phyloP scores from a whole-genome alignment of 345 rosid genomes.

The Raphanus raphanistrum region DNA sequence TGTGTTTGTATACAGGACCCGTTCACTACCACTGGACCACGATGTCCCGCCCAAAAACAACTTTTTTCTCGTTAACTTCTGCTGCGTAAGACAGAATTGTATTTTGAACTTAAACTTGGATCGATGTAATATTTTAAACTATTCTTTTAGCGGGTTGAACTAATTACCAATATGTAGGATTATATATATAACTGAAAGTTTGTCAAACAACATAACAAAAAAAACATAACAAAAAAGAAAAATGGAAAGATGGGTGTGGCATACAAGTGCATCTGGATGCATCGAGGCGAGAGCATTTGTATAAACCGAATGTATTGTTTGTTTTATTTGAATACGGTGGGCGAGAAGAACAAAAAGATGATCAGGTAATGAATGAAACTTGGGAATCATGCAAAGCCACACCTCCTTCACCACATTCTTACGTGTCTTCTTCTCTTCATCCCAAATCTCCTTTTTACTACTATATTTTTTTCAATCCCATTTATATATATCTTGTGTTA shows the following conservation, averaged over 20 bases:
- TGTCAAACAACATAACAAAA: not conserved
- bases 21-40: no score
- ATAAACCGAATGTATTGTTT: conserved; percentile 2
- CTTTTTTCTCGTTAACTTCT: no score
- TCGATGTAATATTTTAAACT: not conserved
- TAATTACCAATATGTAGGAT: not conserved
- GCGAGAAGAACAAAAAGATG: conserved; percentile 18
- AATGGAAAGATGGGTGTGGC: not conserved
- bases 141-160: not conserved
- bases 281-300: not conserved
- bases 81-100: no score
- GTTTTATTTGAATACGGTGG: conserved; percentile 22
- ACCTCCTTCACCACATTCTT: conserved; percentile 28
- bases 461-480: not conserved
- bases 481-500: not conserved
- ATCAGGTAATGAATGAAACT: conserved; percentile 30
- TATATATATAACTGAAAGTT: not conserved
- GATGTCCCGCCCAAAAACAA: no score
- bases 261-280: not conserved
- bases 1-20: no score
- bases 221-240: not conserved
- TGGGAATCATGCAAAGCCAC: conserved; percentile 43
- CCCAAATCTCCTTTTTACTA: conserved; percentile 9
- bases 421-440: conserved; percentile 36
- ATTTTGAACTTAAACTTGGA: no score